Percentiles rank a stretch among this genome's conserved stretches.
These are phyloP conservation scores for Mycena sanguinolenta DNA, from an alignment of 768 basidiomycete genomes.

Conservation along the genomic window DNA sequence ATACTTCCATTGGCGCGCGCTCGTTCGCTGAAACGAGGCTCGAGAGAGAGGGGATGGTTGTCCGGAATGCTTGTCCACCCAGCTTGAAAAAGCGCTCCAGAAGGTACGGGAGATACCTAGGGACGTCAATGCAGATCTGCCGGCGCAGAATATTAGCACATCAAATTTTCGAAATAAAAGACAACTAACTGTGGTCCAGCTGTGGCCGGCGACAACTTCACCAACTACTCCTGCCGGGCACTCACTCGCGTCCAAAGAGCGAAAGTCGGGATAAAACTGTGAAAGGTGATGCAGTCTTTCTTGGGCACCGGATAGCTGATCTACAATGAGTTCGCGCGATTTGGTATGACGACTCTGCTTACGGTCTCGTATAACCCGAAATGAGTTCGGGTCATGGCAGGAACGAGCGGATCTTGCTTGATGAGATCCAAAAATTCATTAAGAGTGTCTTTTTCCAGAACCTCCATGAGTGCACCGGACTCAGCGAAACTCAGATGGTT, in stretches of 20 bases:
- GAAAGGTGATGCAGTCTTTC: background rate
- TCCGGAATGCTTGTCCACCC: background rate
- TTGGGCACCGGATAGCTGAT: no score
- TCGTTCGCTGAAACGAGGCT: background rate
- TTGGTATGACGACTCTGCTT: background rate
- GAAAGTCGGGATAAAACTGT: background rate
- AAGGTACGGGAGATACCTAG: background rate
- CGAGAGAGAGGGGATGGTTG: background rate
- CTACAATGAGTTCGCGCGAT: background rate
- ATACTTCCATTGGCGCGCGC: background rate
- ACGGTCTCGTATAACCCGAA: background rate
- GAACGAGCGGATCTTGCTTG: background rate
- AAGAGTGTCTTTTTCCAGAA: background rate
- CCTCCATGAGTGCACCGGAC: background rate
- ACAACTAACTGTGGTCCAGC: background rate
- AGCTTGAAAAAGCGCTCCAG: background rate
- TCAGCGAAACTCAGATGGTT: background rate
- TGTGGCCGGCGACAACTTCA: background rate
- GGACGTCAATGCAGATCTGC: background rate
- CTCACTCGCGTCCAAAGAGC: background rate
- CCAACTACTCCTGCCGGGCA: background rate
- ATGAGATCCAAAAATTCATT: background rate
- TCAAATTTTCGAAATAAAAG: background rate
- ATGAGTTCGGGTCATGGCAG: background rate
- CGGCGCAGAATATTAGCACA: background rate